A percentile compares a stretch with the other conserved stretches of the same genome.
Evolutionary conservation across 345 rosid species (phyloP).

Genomic region (Xanthoceras sorbifolium): DNA sequence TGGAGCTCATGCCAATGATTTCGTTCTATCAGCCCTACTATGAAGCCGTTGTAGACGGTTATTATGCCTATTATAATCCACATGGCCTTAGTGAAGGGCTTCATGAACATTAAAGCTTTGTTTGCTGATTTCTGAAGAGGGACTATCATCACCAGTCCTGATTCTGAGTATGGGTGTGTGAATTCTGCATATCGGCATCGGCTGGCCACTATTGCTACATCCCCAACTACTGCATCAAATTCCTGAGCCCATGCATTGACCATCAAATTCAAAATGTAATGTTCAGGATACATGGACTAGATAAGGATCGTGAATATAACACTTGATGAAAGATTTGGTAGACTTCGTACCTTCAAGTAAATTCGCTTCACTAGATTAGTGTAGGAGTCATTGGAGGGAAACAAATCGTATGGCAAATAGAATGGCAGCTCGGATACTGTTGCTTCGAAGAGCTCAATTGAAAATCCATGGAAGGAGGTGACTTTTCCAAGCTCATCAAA

Average conservation of each 20-base stretch:
- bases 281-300: too few species aligned
- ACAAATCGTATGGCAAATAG: conserved; percentile 6
- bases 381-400: conserved; percentile 22
- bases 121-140: conserved; percentile 7
- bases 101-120: conserved; percentile 23
- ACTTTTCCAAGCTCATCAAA: not conserved
- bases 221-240: conserved; percentile 21
- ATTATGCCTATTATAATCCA: conserved; percentile 21
- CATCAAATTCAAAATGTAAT: too few species aligned
- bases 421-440: conserved; percentile 8
- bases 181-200: conserved; percentile 28
- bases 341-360: conserved; percentile 13
- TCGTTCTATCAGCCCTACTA: conserved; percentile 30
- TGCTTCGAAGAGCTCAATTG: conserved; percentile 22
- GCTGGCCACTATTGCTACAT: conserved; percentile 17
- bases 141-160: conserved; percentile 29
- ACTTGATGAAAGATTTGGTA: not conserved
- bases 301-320: too few species aligned
- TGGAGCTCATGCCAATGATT: conserved; percentile 3
- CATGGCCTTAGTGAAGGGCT: conserved; percentile 28
- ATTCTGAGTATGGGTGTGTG: conserved; percentile 29
- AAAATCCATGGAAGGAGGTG: conserved; percentile 15
- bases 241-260: conserved; percentile 21
- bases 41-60: conserved; percentile 30
- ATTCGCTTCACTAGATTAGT: conserved; percentile 17